phyloP scores from a whole-genome alignment of 352 stramenopile species.

The Peronospora tabacina region DNA sequence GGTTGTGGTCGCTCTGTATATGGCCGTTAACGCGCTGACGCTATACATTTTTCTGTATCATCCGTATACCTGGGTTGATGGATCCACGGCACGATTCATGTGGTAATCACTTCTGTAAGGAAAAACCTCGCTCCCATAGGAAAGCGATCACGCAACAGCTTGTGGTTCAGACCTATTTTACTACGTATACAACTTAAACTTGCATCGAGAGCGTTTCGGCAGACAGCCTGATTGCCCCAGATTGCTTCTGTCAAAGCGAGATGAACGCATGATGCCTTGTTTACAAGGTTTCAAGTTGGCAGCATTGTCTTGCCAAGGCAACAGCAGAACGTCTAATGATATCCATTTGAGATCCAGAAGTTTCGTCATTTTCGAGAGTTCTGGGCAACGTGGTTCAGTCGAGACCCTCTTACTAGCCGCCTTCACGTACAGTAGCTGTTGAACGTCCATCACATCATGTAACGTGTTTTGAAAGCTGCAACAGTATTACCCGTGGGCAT shows the following conservation, averaged over 20 bases:
- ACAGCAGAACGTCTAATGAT: too few relatives aligned
- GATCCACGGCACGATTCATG: slow-evolving; percentile 77
- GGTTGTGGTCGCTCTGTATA: slow-evolving; percentile 38
- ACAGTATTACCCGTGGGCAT: too few relatives aligned
- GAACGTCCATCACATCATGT: too few relatives aligned
- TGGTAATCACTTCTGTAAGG: slow-evolving; percentile 39
- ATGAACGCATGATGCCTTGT: too few relatives aligned
- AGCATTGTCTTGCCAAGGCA: too few relatives aligned
- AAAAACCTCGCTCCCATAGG: background rate
- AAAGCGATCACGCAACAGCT: background rate
- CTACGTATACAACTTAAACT: background rate
- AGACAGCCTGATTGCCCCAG: background rate
- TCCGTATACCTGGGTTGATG: slow-evolving; percentile 74
- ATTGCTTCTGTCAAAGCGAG: slow-evolving; percentile 1
- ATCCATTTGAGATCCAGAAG: too few relatives aligned
- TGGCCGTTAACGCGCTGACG: slow-evolving; percentile 53
- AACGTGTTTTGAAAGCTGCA: too few relatives aligned
- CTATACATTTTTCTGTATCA: slow-evolving; percentile 66
- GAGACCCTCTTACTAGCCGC: too few relatives aligned
- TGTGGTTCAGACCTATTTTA: background rate
- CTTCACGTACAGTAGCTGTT: too few relatives aligned
- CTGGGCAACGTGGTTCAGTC: too few relatives aligned
- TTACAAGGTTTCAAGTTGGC: too few relatives aligned
- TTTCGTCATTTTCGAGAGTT: too few relatives aligned
- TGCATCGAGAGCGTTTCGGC: background rate